Evolutionary conservation across 495 filamentous ascomycete genomes (phyloP), one percentile per base, ranked within the genome.

Genomic region (Penicillium odoratum): DNA sequence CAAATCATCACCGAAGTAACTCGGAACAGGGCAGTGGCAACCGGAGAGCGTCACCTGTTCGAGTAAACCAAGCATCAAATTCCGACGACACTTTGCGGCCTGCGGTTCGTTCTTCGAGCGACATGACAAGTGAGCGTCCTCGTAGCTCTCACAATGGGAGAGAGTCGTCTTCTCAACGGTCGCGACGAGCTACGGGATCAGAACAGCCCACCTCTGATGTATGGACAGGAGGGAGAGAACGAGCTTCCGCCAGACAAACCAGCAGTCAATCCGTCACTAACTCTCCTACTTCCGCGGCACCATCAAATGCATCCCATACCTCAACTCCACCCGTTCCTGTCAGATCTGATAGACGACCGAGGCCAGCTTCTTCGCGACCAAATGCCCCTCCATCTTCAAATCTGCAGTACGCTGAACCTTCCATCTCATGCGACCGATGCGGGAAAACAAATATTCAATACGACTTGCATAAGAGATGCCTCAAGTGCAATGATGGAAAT

Each of bases 391-490:
- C 66, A 0, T 56, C 64, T 42, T 69, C 72, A 4, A 75, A 77
- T 13, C 66, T 76, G 11, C 77, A 80, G 2, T 92, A 83, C 62
- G 56, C 74, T 4, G 91, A 94, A 60, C 91, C 92, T 3, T 81
- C 81, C 0, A 81, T 96, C 53, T 79, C 77, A 30, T 97, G 92
- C 66, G 79, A 84, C 28, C 70, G 82, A 30, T 97, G 92, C 67
- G 69, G 73, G 16, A 85, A 78, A 56, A 31, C 70, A 3, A 78
- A 89, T 54, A 90, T 96, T 55, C 85, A 94, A 67, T 91, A 96
- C 62, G 83, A 88, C 3, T 74, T 95, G 0, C 91, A 96, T 69
- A 91, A 88, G 70, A 85, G 86, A 67, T 97, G 92, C 71, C 62
- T 72, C 7, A 71, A 75, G 44, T 96, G 92, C 71, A 77, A 80